These are phyloP conservation scores for Mycogone perniciosa DNA, from an alignment of 2,329 filamentous ascomycete species.

Conservation along the genomic window DNA sequence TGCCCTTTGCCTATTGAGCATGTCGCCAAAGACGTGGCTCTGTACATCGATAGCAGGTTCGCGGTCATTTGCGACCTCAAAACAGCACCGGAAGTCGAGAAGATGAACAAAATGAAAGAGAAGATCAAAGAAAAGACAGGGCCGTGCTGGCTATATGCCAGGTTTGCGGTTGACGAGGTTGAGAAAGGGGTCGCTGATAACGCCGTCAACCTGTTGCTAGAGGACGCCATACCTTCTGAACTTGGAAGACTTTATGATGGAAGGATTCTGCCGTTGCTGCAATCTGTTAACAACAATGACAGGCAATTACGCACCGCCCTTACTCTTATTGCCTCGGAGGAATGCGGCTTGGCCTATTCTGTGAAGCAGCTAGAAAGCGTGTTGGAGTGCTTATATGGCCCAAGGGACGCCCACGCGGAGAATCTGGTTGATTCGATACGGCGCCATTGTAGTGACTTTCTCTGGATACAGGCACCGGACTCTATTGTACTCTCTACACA, in stretches of 20 bases:
- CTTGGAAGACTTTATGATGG: slow-evolving; percentile 14
- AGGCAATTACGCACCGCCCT: slow-evolving; percentile 5
- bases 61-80: not conserved
- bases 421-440: slow-evolving; percentile 4
- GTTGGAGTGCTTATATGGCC: slow-evolving; percentile 7
- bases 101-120: slow-evolving; percentile 2
- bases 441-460: slow-evolving; percentile 5
- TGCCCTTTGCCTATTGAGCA: not conserved
- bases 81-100: not conserved
- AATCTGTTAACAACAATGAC: slow-evolving; percentile 14
- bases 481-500: slow-evolving; percentile 7
- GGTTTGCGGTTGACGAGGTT: slow-evolving; percentile 12
- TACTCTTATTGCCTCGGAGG: slow-evolving; percentile 10
- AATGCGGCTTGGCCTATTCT: not conserved
- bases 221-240: slow-evolving; percentile 9
- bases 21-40: slow-evolving; percentile 3
- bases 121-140: slow-evolving; percentile 11
- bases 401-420: not conserved
- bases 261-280: slow-evolving; percentile 16
- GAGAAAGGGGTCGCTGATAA: not conserved
- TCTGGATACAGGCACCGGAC: slow-evolving; percentile 6
- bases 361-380: slow-evolving; percentile 6
- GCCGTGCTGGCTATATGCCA: slow-evolving; percentile 15
- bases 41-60: slow-evolving; percentile 8
- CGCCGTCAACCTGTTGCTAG: not conserved